Evolutionary conservation across 164 flowering plant species (phyloP).

Genomic region (Paratinospora sagittata): DNA sequence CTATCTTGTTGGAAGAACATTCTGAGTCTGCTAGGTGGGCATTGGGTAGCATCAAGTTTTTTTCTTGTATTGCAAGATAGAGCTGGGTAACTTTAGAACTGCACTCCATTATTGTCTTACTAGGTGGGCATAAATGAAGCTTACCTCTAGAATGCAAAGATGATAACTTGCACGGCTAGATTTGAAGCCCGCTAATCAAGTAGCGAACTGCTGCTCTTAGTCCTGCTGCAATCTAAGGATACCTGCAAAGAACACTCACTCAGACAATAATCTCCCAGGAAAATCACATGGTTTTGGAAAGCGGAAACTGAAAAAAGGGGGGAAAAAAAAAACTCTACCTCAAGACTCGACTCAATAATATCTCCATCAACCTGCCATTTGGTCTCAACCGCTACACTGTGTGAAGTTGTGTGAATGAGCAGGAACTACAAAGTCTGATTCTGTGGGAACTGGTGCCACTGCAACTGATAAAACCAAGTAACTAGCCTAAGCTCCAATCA

Average conservation of each 20-base stretch:
- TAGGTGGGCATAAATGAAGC: not conserved
- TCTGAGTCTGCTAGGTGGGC: not conserved
- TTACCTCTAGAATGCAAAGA: constrained; percentile 94
- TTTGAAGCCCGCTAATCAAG: constrained; percentile 87
- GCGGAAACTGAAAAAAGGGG: not conserved
- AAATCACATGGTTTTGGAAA: not conserved
- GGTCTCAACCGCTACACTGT: constrained; percentile 86
- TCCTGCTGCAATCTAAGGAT: constrained; percentile 95
- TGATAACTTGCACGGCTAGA: constrained; percentile 93
- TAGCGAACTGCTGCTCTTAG: constrained; percentile 88
- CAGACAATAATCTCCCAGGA: not conserved
- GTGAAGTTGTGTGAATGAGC: constrained; percentile 70
- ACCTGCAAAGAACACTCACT: constrained; percentile 36
- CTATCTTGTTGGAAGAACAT: not conserved
- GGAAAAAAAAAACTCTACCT: constrained; percentile 14
- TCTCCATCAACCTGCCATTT: constrained; percentile 67
- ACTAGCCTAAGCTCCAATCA: constrained; percentile 3
- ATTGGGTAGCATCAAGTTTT: no score
- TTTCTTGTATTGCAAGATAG: not conserved
- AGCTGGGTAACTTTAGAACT: not conserved
- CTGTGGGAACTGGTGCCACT: constrained; percentile 61
- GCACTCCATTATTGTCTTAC: not conserved
- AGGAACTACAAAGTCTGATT: constrained; percentile 70
- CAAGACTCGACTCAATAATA: constrained; percentile 36
- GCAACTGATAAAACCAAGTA: constrained; percentile 44